Evolutionary conservation across 352 stramenopile species (phyloP), one percentile per base, ranked within the genome.

Genomic region (Phytophthora agathidicida): DNA sequence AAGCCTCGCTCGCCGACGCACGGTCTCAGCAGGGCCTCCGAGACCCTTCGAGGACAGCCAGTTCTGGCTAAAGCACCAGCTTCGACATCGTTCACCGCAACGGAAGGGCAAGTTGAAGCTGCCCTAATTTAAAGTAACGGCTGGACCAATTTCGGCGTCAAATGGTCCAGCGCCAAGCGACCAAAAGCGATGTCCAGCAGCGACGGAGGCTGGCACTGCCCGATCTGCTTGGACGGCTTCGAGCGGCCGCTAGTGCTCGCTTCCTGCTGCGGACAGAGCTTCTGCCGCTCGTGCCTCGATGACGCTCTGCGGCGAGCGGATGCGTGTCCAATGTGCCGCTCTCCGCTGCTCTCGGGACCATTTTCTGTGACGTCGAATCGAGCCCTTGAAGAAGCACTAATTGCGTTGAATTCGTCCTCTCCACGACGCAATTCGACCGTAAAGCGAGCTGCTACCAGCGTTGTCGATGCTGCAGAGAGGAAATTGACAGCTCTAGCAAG

Each of bases 181-280:
- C 24, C 14, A 31, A 61, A 50, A n/a, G n/a, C n/a, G n/a, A 73
- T 71, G 63, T 22, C 39, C 11, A 37, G 3, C 9, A 44, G 31
- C 8, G 19, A 55, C 48, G 45, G n/a, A n/a, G n/a, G 46, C 22
- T 81, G 70, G 76, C 62, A 72, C 27, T 88, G 78, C 50, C 78
- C 78, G 32, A 81, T 88, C 59, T 88, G 78, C 22, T 49, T 88
- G 28, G 65, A 74, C 39, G 64, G 68, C 55, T 76, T 86, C 16
- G 27, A 52, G 51, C 46, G 60, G 24, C 78, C 78, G 9, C n/a
- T n/a, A n/a, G 71, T 86, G 61, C 71, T 88, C 20, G 68, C 70
- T 24, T 83, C 75, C 7, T 88, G 78, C 51, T 88, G 78, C 64
- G 78, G 78, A 8, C 78, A 86, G 47, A 88, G 78, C 68, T 88